A percentile compares a stretch with the other conserved stretches of the same genome.
phyloP scores from a whole-genome alignment of 768 basidiomycete genomes.

The Clitopilus passeckerianus region DNA sequence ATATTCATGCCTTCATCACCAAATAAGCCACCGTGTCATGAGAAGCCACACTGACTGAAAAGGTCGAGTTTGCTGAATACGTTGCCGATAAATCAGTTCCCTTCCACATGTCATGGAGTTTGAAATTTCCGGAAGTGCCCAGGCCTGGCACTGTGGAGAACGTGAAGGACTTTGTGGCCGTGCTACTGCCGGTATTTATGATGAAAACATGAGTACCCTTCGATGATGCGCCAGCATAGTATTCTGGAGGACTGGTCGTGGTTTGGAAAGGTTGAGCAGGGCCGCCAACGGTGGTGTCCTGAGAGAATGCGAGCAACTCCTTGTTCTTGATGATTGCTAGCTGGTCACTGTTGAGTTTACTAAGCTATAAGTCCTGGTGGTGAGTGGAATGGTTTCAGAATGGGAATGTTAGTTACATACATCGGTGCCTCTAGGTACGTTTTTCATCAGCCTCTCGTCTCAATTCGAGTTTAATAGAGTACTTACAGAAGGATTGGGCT shows the following conservation, averaged over 20 bases:
- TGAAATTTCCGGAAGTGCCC: slow-evolving; percentile 27
- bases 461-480: too few relatives aligned
- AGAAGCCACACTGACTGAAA: slow-evolving; percentile 34
- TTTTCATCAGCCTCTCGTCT: too few relatives aligned
- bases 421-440: slow-evolving; percentile 31
- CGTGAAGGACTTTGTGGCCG: slow-evolving; percentile 38
- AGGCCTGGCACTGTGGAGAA: slow-evolving; percentile 44
- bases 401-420: slow-evolving; percentile 14
- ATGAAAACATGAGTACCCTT: slow-evolving; percentile 52
- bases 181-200: slow-evolving; percentile 38
- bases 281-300: slow-evolving; percentile 38
- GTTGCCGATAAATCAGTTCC: slow-evolving; percentile 36
- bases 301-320: slow-evolving; percentile 51
- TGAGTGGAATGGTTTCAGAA: too few relatives aligned
- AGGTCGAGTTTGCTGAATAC: slow-evolving; percentile 26
- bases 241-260: slow-evolving; percentile 42
- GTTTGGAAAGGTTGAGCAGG: slow-evolving; percentile 46
- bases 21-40: slow-evolving; percentile 53
- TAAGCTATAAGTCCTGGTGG: slow-evolving; percentile 24
- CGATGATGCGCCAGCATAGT: slow-evolving; percentile 42
- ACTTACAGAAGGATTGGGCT: slow-evolving; percentile 49
- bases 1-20: slow-evolving; percentile 21
- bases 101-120: slow-evolving; percentile 54
- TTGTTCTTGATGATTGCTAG: slow-evolving; percentile 44
- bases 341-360: slow-evolving; percentile 31